Percentiles rank a stretch among this genome's conserved stretches.
These are phyloP conservation scores for Tripterygium wilfordii DNA, from an alignment of 177 flowering plant genomes.

Conservation along the genomic window DNA sequence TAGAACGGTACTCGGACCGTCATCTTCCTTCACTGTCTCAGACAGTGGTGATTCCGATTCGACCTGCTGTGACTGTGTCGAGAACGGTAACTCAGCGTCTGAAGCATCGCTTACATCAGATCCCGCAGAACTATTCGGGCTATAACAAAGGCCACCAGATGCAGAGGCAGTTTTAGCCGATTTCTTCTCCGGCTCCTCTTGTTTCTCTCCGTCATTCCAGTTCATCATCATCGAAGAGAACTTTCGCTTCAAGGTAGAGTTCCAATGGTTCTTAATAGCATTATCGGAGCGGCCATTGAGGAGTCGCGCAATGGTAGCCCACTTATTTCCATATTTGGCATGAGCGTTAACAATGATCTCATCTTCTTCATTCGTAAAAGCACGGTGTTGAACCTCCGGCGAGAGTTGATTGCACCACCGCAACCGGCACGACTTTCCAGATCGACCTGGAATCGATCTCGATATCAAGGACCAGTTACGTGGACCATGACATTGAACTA, in stretches of 20 bases:
- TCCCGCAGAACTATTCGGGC: conserved; percentile 13
- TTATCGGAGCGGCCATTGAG: conserved; percentile 38
- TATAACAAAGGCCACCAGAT: neutral
- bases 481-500: conserved; percentile 21
- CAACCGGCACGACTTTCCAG: conserved; percentile 30
- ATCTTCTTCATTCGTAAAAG: conserved; percentile 31
- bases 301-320: conserved; percentile 12
- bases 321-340: conserved; percentile 20
- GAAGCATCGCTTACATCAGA: conserved; percentile 28
- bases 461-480: conserved; percentile 31
- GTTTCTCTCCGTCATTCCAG: neutral
- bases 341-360: conserved; percentile 24
- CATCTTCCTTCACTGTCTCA: too few relatives aligned
- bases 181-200: conserved; percentile 10
- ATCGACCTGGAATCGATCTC: conserved; percentile 27
- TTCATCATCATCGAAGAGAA: neutral
- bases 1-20: too few relatives aligned
- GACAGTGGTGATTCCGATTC: too few relatives aligned
- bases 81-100: too few relatives aligned
- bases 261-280: neutral
- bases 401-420: conserved; percentile 41
- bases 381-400: conserved; percentile 28
- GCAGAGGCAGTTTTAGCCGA: conserved; percentile 2
- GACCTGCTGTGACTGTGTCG: too few relatives aligned
- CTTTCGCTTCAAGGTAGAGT: neutral